These are phyloP conservation scores for Macroventuria anomochaeta DNA, from an alignment of 2,329 filamentous ascomycete genomes.

Conservation along the genomic window DNA sequence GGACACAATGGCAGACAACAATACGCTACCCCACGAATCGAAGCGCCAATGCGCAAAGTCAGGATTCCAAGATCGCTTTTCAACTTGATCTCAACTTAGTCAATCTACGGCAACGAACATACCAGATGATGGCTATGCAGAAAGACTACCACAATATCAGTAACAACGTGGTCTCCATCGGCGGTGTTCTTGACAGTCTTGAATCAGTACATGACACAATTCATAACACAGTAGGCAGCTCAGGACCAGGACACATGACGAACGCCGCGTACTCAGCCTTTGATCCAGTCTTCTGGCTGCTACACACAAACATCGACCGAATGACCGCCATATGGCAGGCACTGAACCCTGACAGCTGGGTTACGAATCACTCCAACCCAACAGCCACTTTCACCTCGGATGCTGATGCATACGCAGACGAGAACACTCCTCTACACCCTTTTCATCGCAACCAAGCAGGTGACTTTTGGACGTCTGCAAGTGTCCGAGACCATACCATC, in stretches of 20 bases:
- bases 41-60: conserved; percentile 28
- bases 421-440: conserved; percentile 67
- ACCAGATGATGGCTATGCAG: conserved; percentile 66
- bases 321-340: conserved; percentile 79
- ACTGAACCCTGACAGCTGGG: conserved; percentile 72
- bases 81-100: conserved; percentile 70
- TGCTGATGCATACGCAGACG: conserved; percentile 61
- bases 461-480: conserved; percentile 72
- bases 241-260: conserved; percentile 51
- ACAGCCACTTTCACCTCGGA: conserved; percentile 67
- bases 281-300: conserved; percentile 80
- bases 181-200: conserved; percentile 26
- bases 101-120: conserved; percentile 58
- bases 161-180: conserved; percentile 60
- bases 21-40: conserved; percentile 27
- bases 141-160: conserved; percentile 58
- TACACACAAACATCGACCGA: conserved; percentile 77
- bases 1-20: conserved; percentile 53
- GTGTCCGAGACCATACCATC: conserved; percentile 62
- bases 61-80: conserved; percentile 28
- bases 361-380: conserved; percentile 62
- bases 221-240: conserved; percentile 34
- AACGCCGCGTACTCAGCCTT: conserved; percentile 77
- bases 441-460: conserved; percentile 67
- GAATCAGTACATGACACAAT: conserved; percentile 40